Conservation (phyloP, 1,139 yeast species). For the Lodderomyces jiufengensis region DNA sequence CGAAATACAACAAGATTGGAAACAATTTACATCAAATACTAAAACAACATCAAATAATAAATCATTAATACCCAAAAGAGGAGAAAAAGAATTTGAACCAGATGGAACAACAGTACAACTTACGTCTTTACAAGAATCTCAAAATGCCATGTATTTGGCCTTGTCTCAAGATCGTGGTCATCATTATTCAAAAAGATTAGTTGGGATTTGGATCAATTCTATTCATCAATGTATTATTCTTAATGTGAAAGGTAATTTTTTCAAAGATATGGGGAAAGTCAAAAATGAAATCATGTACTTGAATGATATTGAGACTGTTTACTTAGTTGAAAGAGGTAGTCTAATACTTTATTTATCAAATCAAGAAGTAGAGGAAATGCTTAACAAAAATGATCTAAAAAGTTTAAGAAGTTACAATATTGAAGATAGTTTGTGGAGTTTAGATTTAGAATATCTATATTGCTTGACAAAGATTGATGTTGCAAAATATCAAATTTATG, state of each 20-base stretch:
- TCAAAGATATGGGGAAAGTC: slow-evolving; percentile 64
- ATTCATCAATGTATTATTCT: slow-evolving; percentile 44
- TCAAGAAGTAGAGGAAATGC: slow-evolving; percentile 13
- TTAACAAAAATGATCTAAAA: no score
- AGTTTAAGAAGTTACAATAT: slow-evolving; percentile 22
- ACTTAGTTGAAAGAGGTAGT: slow-evolving; percentile 81
- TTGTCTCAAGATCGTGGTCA: slow-evolving; percentile 58
- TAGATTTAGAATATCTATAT: slow-evolving; percentile 68
- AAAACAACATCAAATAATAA: slow-evolving; percentile 12
- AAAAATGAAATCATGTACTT: slow-evolving; percentile 37
- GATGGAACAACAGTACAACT: slow-evolving; percentile 68
- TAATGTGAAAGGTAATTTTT: slow-evolving; percentile 67
- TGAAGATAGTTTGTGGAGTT: slow-evolving; percentile 26
- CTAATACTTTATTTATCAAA: slow-evolving; percentile 49
- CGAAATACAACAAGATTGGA: slow-evolving; percentile 66
- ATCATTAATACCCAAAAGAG: slow-evolving; percentile 54
- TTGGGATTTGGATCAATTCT: slow-evolving; percentile 45
- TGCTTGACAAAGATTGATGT: slow-evolving; percentile 41
- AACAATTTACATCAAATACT: slow-evolving; percentile 24
- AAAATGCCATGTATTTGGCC: slow-evolving; percentile 72
- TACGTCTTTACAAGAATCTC: slow-evolving; percentile 48
- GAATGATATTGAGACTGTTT: slow-evolving; percentile 65
- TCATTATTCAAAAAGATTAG: slow-evolving; percentile 44
- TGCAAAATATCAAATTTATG: slow-evolving; percentile 66
- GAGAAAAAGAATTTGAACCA: slow-evolving; percentile 86